These are phyloP conservation scores for Suillus ampliporus DNA, from an alignment of 768 basidiomycete genomes.

Conservation along the genomic window DNA sequence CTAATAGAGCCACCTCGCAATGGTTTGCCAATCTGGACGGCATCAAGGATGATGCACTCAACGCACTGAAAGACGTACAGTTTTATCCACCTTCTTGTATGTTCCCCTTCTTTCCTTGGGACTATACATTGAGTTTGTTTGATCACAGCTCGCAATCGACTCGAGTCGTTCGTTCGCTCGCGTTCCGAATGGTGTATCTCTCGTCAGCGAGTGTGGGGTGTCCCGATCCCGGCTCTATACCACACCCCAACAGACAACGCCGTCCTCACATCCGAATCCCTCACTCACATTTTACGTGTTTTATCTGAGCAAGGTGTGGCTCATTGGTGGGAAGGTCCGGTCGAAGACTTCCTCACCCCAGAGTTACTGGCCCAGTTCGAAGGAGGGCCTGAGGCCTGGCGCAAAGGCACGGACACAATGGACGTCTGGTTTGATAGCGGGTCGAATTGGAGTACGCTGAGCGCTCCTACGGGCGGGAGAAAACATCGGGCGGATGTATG, in stretches of 20 bases:
- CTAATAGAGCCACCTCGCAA: conserved; percentile 83
- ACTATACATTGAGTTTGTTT: background rate
- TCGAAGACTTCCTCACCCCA: conserved; percentile 80
- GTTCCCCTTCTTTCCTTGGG: conserved; percentile 23
- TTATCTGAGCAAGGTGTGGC: conserved; percentile 73
- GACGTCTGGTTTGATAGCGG: conserved; percentile 99
- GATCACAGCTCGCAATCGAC: conserved; percentile 76
- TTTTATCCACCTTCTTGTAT: conserved; percentile 82
- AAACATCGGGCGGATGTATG: conserved; percentile 79
- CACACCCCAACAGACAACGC: conserved; percentile 65
- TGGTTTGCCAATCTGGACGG: conserved; percentile 95
- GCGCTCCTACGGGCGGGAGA: conserved; percentile 44
- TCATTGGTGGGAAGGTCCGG: conserved; percentile 93
- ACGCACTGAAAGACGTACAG: conserved; percentile 67
- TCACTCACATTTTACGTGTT: conserved; percentile 79
- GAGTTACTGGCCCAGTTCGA: conserved; percentile 53
- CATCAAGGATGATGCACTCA: conserved; percentile 79
- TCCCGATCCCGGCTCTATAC: conserved; percentile 91
- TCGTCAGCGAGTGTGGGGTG: conserved; percentile 96
- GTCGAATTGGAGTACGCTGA: conserved; percentile 87
- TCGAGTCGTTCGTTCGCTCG: conserved; percentile 82
- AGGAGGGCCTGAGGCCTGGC: conserved; percentile 53
- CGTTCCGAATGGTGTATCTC: conserved; percentile 99
- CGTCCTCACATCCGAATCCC: conserved; percentile 64
- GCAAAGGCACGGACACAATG: conserved; percentile 92